Conservation (phyloP, 805 yeast genomes). For the Candida ficus region DNA sequence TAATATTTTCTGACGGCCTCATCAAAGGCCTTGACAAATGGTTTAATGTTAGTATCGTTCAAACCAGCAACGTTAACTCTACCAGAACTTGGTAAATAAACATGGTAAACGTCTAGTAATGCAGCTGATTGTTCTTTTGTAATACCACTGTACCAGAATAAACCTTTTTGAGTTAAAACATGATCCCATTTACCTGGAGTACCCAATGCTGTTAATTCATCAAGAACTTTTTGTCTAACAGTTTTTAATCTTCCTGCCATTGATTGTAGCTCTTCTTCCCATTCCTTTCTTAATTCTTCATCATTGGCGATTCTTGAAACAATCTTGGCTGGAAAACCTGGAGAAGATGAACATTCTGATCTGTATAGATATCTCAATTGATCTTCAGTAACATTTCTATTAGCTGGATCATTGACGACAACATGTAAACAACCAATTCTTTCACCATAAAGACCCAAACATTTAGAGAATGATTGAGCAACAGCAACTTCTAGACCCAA, state of each 20-base stretch:
- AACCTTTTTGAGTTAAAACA: constrained; percentile 84
- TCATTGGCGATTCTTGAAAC: constrained; percentile 39
- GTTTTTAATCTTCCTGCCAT: neutral
- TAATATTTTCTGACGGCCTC: constrained; percentile 50
- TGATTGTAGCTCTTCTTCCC: neutral
- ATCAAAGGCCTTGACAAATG: constrained; percentile 77
- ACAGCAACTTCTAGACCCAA: constrained; percentile 57
- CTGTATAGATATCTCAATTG: constrained; percentile 75
- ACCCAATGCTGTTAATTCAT: constrained; percentile 47
- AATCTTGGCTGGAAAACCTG: constrained; percentile 90
- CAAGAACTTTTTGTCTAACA: neutral
- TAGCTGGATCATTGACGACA: constrained; percentile 41
- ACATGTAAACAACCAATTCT: constrained; percentile 91
- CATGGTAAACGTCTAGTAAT: constrained; percentile 70
- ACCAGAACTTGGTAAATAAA: constrained; percentile 77
- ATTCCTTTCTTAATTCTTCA: neutral
- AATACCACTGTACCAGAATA: constrained; percentile 94
- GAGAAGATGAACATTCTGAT: constrained; percentile 87
- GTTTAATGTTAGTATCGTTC: constrained; percentile 68
- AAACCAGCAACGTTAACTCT: constrained; percentile 93
- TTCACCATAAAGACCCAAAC: constrained; percentile 96
- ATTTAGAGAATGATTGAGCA: constrained; percentile 95
- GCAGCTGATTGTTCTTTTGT: constrained; percentile 67
- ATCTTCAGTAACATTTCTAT: constrained; percentile 56
- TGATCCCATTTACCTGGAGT: constrained; percentile 95